Conservation (phyloP, 768 basidiomycete species). For the Pleurotus djamor region DNA sequence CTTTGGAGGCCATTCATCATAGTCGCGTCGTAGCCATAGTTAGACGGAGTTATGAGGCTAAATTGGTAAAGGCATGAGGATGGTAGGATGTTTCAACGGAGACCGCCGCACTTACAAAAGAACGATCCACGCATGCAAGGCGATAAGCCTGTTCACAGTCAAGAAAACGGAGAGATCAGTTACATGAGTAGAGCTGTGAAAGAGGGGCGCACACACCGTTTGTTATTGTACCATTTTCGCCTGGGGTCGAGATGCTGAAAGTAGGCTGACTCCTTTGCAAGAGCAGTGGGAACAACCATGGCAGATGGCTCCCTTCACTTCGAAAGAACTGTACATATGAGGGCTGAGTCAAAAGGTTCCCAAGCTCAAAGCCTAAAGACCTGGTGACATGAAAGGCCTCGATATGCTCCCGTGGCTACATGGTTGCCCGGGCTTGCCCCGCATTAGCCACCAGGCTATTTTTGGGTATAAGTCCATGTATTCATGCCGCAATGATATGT, state of each 20-base stretch:
- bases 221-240: constrained; percentile 1
- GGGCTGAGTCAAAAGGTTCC: no score
- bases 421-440: no score
- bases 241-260: neutral
- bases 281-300: no score
- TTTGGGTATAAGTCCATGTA: no score
- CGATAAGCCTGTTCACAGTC: neutral
- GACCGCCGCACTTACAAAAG: neutral
- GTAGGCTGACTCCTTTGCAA: neutral
- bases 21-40: constrained; percentile 32
- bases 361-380: no score
- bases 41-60: constrained; percentile 35
- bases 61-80: neutral
- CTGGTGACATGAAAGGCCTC: no score
- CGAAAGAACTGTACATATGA: no score
- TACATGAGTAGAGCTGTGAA: neutral
- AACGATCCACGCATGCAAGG: neutral
- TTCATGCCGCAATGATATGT: no score
- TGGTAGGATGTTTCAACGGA: no score
- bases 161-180: neutral
- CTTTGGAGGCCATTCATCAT: constrained; percentile 7
- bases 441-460: no score
- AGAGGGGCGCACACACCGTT: neutral
- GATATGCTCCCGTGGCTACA: no score
- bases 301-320: no score